These are phyloP conservation scores for Hymenoscyphus albidus DNA, from an alignment of 2,329 filamentous ascomycete species.

Conservation along the genomic window DNA sequence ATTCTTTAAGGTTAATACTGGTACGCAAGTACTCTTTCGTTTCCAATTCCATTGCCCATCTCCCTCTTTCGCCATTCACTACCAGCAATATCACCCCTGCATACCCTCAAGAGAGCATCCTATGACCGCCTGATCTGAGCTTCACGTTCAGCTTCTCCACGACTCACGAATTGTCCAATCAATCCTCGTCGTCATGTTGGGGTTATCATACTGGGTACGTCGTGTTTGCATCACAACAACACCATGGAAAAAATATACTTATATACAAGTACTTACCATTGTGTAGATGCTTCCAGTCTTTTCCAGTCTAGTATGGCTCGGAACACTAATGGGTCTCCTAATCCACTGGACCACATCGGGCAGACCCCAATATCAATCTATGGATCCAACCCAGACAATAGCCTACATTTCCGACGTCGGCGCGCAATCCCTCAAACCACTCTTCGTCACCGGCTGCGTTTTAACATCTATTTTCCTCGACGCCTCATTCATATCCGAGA, in stretches of 20 bases:
- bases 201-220: constrained; percentile 44
- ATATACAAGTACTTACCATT: constrained; percentile 1
- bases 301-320: constrained; percentile 49
- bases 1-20: no score
- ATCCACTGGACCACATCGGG: constrained; percentile 57
- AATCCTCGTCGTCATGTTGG: constrained; percentile 30
- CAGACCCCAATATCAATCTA: constrained; percentile 55
- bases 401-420: constrained; percentile 71
- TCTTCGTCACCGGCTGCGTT: constrained; percentile 70
- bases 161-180: background rate
- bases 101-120: background rate
- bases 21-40: background rate
- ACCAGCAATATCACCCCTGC: background rate
- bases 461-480: constrained; percentile 78
- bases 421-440: constrained; percentile 61
- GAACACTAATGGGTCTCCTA: constrained; percentile 27
- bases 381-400: constrained; percentile 55
- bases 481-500: constrained; percentile 73
- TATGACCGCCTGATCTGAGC: background rate
- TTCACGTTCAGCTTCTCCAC: background rate
- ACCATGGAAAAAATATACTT: background rate
- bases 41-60: background rate
- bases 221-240: background rate
- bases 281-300: constrained; percentile 62
- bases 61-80: background rate